Evolutionary conservation across 2,329 filamentous ascomycete species (phyloP).

Genomic region (Ophiocordyceps camponoti-floridani): DNA sequence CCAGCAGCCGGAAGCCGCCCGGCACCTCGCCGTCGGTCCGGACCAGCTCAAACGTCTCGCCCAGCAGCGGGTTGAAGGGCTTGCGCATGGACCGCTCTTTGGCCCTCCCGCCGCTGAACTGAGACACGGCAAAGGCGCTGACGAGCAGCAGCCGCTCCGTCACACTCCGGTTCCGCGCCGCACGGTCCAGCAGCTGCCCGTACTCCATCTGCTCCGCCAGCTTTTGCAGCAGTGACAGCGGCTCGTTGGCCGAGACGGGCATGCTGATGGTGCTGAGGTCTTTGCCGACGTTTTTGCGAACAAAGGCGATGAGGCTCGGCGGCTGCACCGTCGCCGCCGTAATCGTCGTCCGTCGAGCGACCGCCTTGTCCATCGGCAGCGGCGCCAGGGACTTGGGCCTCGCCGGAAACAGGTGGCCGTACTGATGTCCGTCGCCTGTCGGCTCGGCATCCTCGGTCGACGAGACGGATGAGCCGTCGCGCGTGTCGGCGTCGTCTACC

Average conservation of each 20-base stretch:
- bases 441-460: constrained; percentile 42
- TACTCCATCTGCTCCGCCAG: constrained; percentile 87
- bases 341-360: constrained; percentile 53
- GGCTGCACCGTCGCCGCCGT: constrained; percentile 59
- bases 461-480: constrained; percentile 38
- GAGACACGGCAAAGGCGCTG: constrained; percentile 77
- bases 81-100: constrained; percentile 89
- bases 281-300: constrained; percentile 95
- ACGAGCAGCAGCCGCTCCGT: constrained; percentile 66
- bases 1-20: constrained; percentile 71
- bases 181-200: constrained; percentile 62
- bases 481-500: constrained; percentile 4
- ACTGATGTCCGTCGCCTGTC: constrained; percentile 34
- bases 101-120: constrained; percentile 63
- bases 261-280: constrained; percentile 93
- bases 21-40: constrained; percentile 58
- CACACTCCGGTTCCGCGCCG: constrained; percentile 40
- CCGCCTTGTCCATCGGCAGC: constrained; percentile 48
- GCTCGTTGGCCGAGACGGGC: constrained; percentile 94
- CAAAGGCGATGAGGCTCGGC: constrained; percentile 81
- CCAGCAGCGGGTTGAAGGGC: constrained; percentile 91
- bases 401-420: constrained; percentile 47
- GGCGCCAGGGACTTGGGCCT: constrained; percentile 63
- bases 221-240: constrained; percentile 71
- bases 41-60: constrained; percentile 87